Evolutionary conservation across 2,329 filamentous ascomycete species (phyloP).

Genomic region (Colletotrichum shisoi): DNA sequence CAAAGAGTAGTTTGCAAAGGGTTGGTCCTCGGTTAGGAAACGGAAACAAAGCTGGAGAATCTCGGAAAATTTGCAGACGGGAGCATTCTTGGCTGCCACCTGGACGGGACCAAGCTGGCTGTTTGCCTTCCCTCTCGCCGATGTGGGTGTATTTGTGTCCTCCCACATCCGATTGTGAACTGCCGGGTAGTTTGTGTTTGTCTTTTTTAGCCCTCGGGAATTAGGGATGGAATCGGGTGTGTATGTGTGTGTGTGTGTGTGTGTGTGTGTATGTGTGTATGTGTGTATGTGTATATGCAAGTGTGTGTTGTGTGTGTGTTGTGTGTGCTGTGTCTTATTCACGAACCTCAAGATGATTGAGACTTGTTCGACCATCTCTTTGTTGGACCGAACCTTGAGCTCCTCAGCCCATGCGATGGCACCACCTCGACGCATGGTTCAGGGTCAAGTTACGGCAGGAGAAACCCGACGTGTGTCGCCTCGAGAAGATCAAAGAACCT

Average conservation of each 20-base stretch:
- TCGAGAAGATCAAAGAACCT: too few relatives aligned
- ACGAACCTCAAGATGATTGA: not conserved
- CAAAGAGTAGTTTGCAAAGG: too few relatives aligned
- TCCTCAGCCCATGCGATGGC: conserved; percentile 6
- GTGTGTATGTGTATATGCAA: too few relatives aligned
- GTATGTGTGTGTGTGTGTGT: too few relatives aligned
- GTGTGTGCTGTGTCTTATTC: too few relatives aligned
- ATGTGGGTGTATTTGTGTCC: not conserved
- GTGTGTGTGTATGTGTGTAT: too few relatives aligned
- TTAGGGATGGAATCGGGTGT: conserved; percentile 3
- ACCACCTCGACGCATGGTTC: conserved; percentile 17
- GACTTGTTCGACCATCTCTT: not conserved
- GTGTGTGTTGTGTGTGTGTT: too few relatives aligned
- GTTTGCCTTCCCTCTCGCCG: conserved; percentile 13
- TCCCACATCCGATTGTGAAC: conserved; percentile 14
- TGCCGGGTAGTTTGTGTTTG: conserved; percentile 2
- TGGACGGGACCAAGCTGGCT: not conserved
- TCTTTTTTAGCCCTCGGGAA: conserved; percentile 20
- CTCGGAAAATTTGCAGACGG: not conserved
- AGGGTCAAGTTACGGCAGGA: not conserved
- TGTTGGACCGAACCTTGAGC: conserved; percentile 22
- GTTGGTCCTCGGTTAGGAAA: too few relatives aligned
- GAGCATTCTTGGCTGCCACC: not conserved
- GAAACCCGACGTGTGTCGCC: not conserved
- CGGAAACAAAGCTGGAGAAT: not conserved